Conservation (phyloP, 768 basidiomycete species). For the Xerocomellus amylosporus region DNA sequence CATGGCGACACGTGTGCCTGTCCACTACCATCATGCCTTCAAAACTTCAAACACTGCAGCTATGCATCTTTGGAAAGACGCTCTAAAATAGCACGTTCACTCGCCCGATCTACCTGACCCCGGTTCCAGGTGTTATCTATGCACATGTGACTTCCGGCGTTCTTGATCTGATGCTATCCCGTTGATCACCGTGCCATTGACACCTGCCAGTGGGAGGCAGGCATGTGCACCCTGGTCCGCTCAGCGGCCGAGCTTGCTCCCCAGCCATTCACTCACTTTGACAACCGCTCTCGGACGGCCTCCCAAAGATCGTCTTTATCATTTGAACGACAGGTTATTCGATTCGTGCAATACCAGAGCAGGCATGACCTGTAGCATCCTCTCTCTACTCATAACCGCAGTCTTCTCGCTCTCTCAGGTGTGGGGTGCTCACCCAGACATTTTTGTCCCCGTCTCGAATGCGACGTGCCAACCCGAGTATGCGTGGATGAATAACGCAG, state of each 20-base stretch:
- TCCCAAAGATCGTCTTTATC: neutral
- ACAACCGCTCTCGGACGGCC: neutral
- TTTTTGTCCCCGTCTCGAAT: slow-evolving; percentile 8
- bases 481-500: slow-evolving; percentile 27
- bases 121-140: neutral
- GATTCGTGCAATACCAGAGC: neutral
- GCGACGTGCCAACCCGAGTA: slow-evolving; percentile 19
- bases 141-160: neutral
- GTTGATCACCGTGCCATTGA: slow-evolving; percentile 4
- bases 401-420: slow-evolving; percentile 2
- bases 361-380: slow-evolving; percentile 2
- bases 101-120: neutral
- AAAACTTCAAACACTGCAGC: neutral
- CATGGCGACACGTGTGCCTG: no score
- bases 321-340: neutral
- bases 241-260: neutral
- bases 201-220: neutral
- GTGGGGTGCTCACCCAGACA: slow-evolving; percentile 6
- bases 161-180: neutral
- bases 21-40: no score
- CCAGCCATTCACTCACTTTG: neutral
- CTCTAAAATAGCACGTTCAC: neutral
- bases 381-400: neutral
- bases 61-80: neutral
- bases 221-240: neutral